Conservation (phyloP, 495 filamentous ascomycete species). For the Penicillium angulare region DNA sequence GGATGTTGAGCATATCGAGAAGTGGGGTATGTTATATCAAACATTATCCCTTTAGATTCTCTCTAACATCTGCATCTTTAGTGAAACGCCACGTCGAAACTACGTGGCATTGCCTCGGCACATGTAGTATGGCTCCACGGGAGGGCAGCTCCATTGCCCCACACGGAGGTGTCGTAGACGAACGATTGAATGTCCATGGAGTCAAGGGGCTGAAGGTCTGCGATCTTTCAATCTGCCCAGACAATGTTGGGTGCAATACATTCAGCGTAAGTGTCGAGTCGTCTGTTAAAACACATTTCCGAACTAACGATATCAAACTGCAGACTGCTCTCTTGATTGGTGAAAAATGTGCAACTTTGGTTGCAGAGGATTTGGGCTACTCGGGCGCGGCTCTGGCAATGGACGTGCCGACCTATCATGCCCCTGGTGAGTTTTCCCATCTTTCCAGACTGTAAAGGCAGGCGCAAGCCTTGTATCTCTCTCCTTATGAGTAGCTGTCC, state of each 20-base stretch:
- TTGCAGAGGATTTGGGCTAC: constrained; percentile 77
- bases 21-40: constrained; percentile 75
- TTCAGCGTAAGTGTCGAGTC: constrained; percentile 42
- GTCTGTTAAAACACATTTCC: no score
- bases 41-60: neutral
- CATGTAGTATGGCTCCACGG: constrained; percentile 77
- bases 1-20: constrained; percentile 69
- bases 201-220: constrained; percentile 80
- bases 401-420: constrained; percentile 65
- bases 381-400: constrained; percentile 71
- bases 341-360: constrained; percentile 73
- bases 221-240: constrained; percentile 76
- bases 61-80: neutral
- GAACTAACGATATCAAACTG: constrained; percentile 10
- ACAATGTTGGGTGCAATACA: constrained; percentile 82
- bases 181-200: constrained; percentile 76
- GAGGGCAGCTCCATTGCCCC: constrained; percentile 79
- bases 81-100: constrained; percentile 67
- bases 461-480: no score
- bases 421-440: constrained; percentile 48
- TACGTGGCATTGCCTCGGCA: constrained; percentile 73
- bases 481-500: no score
- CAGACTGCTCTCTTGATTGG: constrained; percentile 77
- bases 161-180: constrained; percentile 72
- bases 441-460: constrained; percentile 26